Percentiles rank a stretch among this genome's conserved stretches.
Evolutionary conservation across 1,284 basidiomycete genomes (phyloP).

Genomic region (Stygiomarasmius scandens): DNA sequence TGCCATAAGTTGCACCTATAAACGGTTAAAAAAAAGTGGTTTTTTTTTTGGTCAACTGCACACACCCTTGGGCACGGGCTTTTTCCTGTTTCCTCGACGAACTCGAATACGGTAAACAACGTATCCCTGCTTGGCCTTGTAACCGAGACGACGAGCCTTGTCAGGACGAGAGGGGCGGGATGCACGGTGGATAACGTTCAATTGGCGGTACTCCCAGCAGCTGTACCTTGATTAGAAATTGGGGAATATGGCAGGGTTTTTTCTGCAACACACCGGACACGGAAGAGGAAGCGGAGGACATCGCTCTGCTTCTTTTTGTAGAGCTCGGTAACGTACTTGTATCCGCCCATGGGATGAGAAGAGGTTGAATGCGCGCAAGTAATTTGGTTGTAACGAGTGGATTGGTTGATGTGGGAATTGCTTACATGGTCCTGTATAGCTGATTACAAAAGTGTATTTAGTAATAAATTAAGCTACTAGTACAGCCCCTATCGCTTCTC

Average conservation of each 20-base stretch:
- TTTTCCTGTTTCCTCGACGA: slow-evolving; percentile 98
- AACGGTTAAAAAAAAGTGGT: not conserved
- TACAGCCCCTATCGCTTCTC: slow-evolving; percentile 33
- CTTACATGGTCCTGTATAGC: too few relatives aligned
- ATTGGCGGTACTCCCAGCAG: slow-evolving; percentile 99
- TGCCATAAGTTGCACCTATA: slow-evolving; percentile 94
- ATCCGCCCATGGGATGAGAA: slow-evolving; percentile 70
- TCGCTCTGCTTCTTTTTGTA: slow-evolving; percentile 97
- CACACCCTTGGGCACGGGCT: slow-evolving; percentile 94
- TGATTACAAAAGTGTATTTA: too few relatives aligned
- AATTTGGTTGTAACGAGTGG: too few relatives aligned
- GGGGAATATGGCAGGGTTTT: not conserved
- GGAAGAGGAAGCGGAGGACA: slow-evolving; percentile 97
- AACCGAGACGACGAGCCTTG: slow-evolving; percentile 98
- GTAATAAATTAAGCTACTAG: too few relatives aligned
- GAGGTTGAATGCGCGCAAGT: not conserved
- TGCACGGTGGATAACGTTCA: slow-evolving; percentile 98
- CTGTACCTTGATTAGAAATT: slow-evolving; percentile 38
- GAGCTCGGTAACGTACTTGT: slow-evolving; percentile 97
- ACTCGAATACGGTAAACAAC: slow-evolving; percentile 98
- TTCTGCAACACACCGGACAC: slow-evolving; percentile 75
- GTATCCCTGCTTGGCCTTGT: slow-evolving; percentile 99
- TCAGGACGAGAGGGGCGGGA: slow-evolving; percentile 98
- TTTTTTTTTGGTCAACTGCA: slow-evolving; percentile 1
- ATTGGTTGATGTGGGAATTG: too few relatives aligned